Conservation (phyloP, 1,284 basidiomycete species). For the Violaceomyces palustris region DNA sequence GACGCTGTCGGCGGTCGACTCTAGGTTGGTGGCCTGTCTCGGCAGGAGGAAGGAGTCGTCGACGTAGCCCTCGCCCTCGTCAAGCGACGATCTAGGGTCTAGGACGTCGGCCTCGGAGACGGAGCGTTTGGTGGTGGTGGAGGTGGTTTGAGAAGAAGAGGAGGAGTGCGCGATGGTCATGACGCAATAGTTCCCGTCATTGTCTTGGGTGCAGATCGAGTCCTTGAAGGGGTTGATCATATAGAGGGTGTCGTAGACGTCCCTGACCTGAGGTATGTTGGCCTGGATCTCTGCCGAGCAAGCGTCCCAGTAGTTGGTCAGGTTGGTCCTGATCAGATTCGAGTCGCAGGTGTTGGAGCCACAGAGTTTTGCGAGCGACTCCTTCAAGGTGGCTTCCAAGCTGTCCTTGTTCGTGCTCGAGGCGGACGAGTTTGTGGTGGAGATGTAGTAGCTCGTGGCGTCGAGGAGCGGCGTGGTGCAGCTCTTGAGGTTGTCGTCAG, state of each 20-base stretch:
- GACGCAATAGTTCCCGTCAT: slow-evolving; percentile 31
- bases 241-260: slow-evolving; percentile 45
- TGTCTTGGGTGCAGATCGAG: slow-evolving; percentile 38
- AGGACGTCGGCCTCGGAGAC: no score
- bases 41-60: no score
- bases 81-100: no score
- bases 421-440: slow-evolving; percentile 16
- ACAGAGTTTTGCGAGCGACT: slow-evolving; percentile 29
- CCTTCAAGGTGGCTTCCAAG: background rate
- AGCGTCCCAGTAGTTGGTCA: slow-evolving; percentile 33
- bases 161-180: slow-evolving; percentile 29
- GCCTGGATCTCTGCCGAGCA: slow-evolving; percentile 32
- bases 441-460: slow-evolving; percentile 32
- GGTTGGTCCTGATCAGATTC: slow-evolving; percentile 22
- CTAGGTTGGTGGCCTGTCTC: background rate
- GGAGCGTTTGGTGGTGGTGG: background rate
- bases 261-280: slow-evolving; percentile 16
- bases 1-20: background rate
- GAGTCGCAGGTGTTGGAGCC: slow-evolving; percentile 25
- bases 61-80: background rate
- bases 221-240: slow-evolving; percentile 42
- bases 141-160: slow-evolving; percentile 2
- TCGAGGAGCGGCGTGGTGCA: slow-evolving; percentile 37
- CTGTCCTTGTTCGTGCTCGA: slow-evolving; percentile 4
- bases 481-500: slow-evolving; percentile 19